Conservation (phyloP, 306 rosid species). For the Vigna radiata region DNA sequence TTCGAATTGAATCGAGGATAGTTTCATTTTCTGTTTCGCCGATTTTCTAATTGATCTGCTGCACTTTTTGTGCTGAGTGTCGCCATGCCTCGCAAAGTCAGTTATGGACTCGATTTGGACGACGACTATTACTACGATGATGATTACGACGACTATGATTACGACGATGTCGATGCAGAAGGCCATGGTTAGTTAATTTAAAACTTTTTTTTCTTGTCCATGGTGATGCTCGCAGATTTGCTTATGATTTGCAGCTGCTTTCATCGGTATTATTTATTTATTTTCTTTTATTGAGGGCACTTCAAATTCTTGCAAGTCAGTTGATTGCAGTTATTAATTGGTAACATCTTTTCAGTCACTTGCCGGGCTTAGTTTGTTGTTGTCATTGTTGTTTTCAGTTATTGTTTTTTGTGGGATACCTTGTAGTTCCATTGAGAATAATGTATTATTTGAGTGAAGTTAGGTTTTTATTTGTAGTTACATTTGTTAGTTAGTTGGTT, state of each 20-base stretch:
- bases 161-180: slow-evolving; percentile 52
- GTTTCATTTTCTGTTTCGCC: not conserved
- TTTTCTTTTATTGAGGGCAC: not conserved
- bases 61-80: slow-evolving; percentile 16
- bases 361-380: not conserved
- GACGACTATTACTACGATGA: slow-evolving; percentile 55
- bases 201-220: not conserved
- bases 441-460: no score
- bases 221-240: not conserved
- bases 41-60: slow-evolving; percentile 19
- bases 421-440: not conserved
- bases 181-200: slow-evolving; percentile 56
- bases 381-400: not conserved
- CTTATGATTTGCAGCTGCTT: not conserved
- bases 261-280: not conserved
- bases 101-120: slow-evolving; percentile 68
- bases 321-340: not conserved
- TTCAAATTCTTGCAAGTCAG: not conserved
- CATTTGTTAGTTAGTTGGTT: no score
- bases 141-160: slow-evolving; percentile 57
- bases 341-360: not conserved
- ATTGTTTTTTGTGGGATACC: not conserved
- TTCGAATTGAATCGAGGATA: not conserved
- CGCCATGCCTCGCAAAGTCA: slow-evolving; percentile 87
- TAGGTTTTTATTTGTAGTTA: no score